Evolutionary conservation across 176 grass and related monocot genomes (phyloP), one percentile per base, ranked within the genome.

Genomic region (Tillandsia leiboldiana): DNA sequence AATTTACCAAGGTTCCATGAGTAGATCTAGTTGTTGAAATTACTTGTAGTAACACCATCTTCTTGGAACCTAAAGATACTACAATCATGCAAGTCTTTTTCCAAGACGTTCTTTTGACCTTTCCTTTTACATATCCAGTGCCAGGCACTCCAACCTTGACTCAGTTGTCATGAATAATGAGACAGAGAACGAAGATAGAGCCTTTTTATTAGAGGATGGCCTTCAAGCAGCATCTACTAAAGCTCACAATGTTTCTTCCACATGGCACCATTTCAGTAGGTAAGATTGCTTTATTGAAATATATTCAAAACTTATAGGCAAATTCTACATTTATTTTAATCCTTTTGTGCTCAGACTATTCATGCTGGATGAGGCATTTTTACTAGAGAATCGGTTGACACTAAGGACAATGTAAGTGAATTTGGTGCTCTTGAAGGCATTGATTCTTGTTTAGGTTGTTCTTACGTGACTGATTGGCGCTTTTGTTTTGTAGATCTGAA

Each of bases 351-450:
- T 72, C 82, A 99, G 89, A 83, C 80, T 99, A 73, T 81, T 92
- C 69, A 79, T 78, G 63, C 82, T 99, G 94, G 82, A 93, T 64
- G 77, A 88, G 70, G 61, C 64, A 15, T 82, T 90, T 78, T 85
- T 99, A 63, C 53, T 99, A 65, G 94, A 99, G 74, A 89, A 99
- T 71, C 79, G 84, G 20, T 71, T 77, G 63, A 93, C 77, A 53
- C 79, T 99, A 57, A 87, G 89, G 62, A 72, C 94, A 72, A 82
- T 87, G 94, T 99, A 88, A 93, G 83, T 81, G 62, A 66, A 14
- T 66, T 69, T 68, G 51, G 67, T 2, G 49, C 61, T 52, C 70
- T 79, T 64, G 33, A 12, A 15, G 52, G 50, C 9, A 58, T 24
- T 66, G 26, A 14, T 50, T 63, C 65, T 63, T 57, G 53, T 15